Evolutionary conservation across 768 basidiomycete genomes (phyloP).

Genomic region (Boletus coccyginus): DNA sequence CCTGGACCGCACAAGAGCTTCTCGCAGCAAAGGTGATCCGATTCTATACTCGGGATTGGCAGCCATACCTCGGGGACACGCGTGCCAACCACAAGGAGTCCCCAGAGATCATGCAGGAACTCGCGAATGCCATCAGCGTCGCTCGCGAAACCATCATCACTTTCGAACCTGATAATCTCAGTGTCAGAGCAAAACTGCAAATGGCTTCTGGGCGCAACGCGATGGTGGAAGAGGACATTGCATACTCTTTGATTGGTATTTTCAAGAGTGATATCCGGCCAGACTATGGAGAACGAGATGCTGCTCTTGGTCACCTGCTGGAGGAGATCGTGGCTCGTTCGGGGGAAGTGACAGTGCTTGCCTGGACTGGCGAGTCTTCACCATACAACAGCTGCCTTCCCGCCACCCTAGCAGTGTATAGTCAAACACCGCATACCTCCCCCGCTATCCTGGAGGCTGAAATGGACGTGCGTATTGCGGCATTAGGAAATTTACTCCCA

Average conservation of each 20-base stretch:
- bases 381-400: slow-evolving; percentile 15
- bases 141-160: not conserved
- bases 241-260: no score
- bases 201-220: slow-evolving; percentile 9
- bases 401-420: not conserved
- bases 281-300: slow-evolving; percentile 5
- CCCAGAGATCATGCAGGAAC: slow-evolving; percentile 6
- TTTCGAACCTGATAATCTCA: slow-evolving; percentile 7
- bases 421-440: not conserved
- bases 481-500: no score
- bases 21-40: slow-evolving; percentile 8
- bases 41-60: slow-evolving; percentile 9
- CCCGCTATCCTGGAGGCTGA: not conserved
- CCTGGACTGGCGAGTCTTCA: slow-evolving; percentile 11
- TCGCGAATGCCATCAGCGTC: slow-evolving; percentile 2
- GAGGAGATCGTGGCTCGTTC: slow-evolving; percentile 11
- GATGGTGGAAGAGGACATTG: not conserved
- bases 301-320: slow-evolving; percentile 10
- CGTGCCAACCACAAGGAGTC: slow-evolving; percentile 9
- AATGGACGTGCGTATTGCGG: not conserved
- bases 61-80: slow-evolving; percentile 5
- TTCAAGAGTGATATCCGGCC: not conserved
- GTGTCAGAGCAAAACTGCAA: slow-evolving; percentile 6
- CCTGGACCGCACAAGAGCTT: slow-evolving; percentile 17
- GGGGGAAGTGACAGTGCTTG: slow-evolving; percentile 3